Conservation (phyloP, 129 eudicot genomes). For the Apium graveolens region DNA sequence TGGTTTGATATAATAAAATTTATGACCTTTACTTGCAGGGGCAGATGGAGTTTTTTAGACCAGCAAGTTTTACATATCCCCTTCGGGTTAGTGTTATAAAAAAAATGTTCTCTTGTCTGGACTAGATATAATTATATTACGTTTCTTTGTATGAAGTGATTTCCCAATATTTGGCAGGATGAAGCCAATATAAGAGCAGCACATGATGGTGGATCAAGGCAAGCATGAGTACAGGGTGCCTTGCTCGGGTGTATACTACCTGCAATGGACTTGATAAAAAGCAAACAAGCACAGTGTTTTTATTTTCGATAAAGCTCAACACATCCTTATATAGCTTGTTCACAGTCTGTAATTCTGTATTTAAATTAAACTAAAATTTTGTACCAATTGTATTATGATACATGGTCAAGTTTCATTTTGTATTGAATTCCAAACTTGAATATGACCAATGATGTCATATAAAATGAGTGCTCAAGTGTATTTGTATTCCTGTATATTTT, state of each 20-base stretch:
- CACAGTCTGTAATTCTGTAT: neutral
- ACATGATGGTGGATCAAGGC: conserved; percentile 73
- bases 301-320: neutral
- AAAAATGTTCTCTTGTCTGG: neutral
- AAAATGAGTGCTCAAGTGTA: neutral
- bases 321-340: neutral
- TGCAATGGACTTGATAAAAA: neutral
- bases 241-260: neutral
- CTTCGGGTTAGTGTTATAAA: conserved; percentile 59
- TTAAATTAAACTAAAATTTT: neutral
- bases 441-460: neutral
- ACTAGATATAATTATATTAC: neutral
- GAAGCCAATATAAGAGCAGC: conserved; percentile 75
- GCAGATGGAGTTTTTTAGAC: conserved; percentile 85
- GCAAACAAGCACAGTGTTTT: neutral
- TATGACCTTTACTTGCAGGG: conserved; percentile 51
- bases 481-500: no score
- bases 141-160: neutral
- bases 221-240: conserved; percentile 30
- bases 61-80: conserved; percentile 61
- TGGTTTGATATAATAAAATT: conserved; percentile 20
- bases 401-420: neutral
- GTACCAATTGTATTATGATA: neutral
- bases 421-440: neutral
- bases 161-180: conserved; percentile 36